Conservation (phyloP, 495 filamentous ascomycete species). For the Neurospora sp. region DNA sequence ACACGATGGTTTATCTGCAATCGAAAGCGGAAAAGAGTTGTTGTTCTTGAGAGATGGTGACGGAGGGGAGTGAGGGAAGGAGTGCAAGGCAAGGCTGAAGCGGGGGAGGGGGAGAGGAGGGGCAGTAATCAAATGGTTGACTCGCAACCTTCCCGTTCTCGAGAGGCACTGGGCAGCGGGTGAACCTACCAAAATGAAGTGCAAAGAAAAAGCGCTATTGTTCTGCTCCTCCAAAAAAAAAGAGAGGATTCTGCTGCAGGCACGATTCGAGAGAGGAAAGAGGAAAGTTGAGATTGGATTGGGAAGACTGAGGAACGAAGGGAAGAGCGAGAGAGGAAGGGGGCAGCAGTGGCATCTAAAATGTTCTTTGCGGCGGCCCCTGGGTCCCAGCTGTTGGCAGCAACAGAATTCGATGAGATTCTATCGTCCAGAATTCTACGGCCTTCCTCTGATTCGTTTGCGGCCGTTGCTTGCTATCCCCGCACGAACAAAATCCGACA, state of each 20-base stretch:
- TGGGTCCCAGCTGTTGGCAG: slow-evolving; percentile 13
- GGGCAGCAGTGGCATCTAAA: slow-evolving; percentile 24
- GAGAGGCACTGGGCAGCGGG: not conserved
- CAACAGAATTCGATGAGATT: slow-evolving; percentile 28
- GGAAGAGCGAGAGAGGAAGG: slow-evolving; percentile 5
- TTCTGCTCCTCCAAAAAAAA: slow-evolving; percentile 3
- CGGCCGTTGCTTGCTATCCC: slow-evolving; percentile 9
- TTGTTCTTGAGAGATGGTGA: not conserved
- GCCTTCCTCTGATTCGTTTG: slow-evolving; percentile 24
- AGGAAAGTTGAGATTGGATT: slow-evolving; percentile 6
- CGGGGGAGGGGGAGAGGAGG: not conserved
- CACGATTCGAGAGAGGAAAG: slow-evolving; percentile 6
- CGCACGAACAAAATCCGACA: slow-evolving; percentile 10
- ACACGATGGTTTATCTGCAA: not conserved
- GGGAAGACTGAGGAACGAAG: slow-evolving; percentile 8
- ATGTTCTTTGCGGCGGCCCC: slow-evolving; percentile 18
- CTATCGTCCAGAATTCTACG: slow-evolving; percentile 25
- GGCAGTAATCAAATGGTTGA: not conserved
- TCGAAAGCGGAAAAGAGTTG: not conserved
- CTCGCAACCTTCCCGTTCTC: not conserved
- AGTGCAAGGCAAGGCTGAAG: not conserved
- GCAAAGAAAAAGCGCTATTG: not conserved
- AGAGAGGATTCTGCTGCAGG: not conserved
- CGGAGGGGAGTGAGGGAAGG: not conserved
- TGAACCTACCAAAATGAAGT: slow-evolving; percentile 2